Evolutionary conservation across 306 rosid species (phyloP), one percentile per base, ranked within the genome.

Genomic region (Myrica gale): DNA sequence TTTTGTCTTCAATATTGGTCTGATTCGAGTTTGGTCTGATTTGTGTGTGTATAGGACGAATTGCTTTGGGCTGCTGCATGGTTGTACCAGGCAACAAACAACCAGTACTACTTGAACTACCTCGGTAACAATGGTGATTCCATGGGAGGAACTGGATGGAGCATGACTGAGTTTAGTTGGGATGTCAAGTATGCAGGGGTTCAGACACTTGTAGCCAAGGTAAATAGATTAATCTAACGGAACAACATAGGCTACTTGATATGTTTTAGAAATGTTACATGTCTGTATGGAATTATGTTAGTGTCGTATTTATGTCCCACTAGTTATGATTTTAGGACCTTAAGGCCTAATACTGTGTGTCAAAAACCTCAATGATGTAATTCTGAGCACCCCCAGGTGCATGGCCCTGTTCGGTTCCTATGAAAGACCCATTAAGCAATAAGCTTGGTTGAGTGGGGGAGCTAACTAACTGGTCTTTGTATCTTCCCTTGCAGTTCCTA

Each of bases 11-110:
- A 26, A 26, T 26, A 26, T 26, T 26, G 32, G 32, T 26, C 2
- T 26, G 32, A 26, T 26, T 26, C 1, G 32, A 26, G 32, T 26
- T 26, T 26, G 32, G 32, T 26, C 32, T 26, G 32, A 74, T 47
- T 32, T 73, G 55, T 39, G 16, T 60, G 0, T 51, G 4, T 2
- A 42, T 85, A 95, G 98, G 99, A 95, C 26, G 99, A 95, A 82
- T 75, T 95, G 82, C 89, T 95, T 0, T 95, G 99, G 99, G 99
- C 96, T 43, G 99, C 99, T 43, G 97, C 97, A 0, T 95, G 99
- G 99, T 63, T 95, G 86, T 95, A 86, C 82, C 97, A 95, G 82
- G 99, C 99, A 67, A 89, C 88, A 26, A 76, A 90, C 85, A 89
- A 84, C 62, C 78, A 87, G 26, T 92, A 85, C 71, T 95, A 95